These are phyloP conservation scores for Aspergillus nidulans DNA, from an alignment of 495 filamentous ascomycete genomes.

Conservation along the genomic window DNA sequence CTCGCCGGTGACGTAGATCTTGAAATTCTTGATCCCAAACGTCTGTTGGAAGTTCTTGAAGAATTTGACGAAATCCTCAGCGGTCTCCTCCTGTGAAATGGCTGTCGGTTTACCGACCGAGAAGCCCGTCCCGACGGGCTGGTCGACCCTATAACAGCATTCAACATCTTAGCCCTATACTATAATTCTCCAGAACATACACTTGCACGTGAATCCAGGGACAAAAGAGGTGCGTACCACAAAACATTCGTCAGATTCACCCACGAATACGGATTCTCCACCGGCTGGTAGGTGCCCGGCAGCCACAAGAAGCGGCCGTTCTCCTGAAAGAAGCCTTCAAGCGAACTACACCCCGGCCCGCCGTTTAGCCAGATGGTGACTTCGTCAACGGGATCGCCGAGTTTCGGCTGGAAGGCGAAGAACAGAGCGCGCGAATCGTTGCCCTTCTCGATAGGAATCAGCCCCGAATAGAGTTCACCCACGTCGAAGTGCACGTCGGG, in stretches of 20 bases:
- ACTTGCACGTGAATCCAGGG: no score
- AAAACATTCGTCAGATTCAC: conserved; percentile 62
- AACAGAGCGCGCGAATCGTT: conserved; percentile 47
- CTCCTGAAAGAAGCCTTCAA: conserved; percentile 63
- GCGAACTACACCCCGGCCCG: conserved; percentile 63
- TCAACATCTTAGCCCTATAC: neutral
- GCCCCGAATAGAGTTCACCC: conserved; percentile 72
- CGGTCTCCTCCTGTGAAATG: conserved; percentile 51
- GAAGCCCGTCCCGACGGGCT: conserved; percentile 56
- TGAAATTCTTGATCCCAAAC: conserved; percentile 57
- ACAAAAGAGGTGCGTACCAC: conserved; percentile 34
- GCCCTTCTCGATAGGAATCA: conserved; percentile 61
- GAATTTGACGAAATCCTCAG: conserved; percentile 57
- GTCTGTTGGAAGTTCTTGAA: conserved; percentile 60
- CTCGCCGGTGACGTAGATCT: conserved; percentile 60
- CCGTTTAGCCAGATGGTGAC: conserved; percentile 73
- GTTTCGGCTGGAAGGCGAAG: conserved; percentile 48
- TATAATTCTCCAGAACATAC: no score
- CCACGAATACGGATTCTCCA: conserved; percentile 62
- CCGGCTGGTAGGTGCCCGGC: conserved; percentile 53
- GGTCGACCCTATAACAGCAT: conserved; percentile 38
- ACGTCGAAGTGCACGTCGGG: conserved; percentile 70
- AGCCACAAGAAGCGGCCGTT: conserved; percentile 63
- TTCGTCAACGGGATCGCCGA: conserved; percentile 54
- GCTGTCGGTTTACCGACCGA: conserved; percentile 51